Base-by-base conservation (phyloP, 2,329 filamentous ascomycete species). In the Ceratocystis alfenasii region DNA sequence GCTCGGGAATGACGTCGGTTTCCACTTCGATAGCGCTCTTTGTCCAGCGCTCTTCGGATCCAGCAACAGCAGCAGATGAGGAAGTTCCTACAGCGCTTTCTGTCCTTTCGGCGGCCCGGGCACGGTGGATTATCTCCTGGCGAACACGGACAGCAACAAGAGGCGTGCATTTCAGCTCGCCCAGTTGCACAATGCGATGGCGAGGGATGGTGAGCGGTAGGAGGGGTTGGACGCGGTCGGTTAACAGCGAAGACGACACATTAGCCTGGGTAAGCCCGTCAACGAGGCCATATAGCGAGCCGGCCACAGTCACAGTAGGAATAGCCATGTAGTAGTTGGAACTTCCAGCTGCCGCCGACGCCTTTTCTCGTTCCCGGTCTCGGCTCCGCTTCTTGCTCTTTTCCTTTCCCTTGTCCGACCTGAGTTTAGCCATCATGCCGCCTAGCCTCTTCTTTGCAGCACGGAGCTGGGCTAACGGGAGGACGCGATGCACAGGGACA, bases 271-370 rank as follows among this genome's bases (percentile, higher is more conserved):
- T 72, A 8, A 73, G 69, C 28, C 72, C 71, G 44, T 73, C 72
- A 22, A 74, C 68, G 15, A 78, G 71, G 0, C 77, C 77, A 48
- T 79, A 78, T 0, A 76, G 71, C 0, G 76, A 76, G 1, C 74
- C 75, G 1, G 75, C 74, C 15, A 79, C 66, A 1, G 74, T 76
- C 8, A 79, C 61, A 5, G 74, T 74, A 3, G 78, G 77, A 2
- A 68, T 66, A 1, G 70, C 68, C 10, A 70, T 45, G 50, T 67
- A 69, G 15, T 69, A 63, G 36, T 61, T 62, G 12, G 67, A 64
- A 17, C 44, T 45, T 7, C 45, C 30, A 33, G 55, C 36, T 12
- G 45, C 28, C 55, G 7, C 55, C 12, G 55, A 10, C 2, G 28
- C 66, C n/a, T 63, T 62, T 6, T 67, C 63, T 17, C 44, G 33